Evolutionary conservation across 257 asterid genomes (phyloP), one percentile per base, ranked within the genome.

Genomic region (Petunia secreta): DNA sequence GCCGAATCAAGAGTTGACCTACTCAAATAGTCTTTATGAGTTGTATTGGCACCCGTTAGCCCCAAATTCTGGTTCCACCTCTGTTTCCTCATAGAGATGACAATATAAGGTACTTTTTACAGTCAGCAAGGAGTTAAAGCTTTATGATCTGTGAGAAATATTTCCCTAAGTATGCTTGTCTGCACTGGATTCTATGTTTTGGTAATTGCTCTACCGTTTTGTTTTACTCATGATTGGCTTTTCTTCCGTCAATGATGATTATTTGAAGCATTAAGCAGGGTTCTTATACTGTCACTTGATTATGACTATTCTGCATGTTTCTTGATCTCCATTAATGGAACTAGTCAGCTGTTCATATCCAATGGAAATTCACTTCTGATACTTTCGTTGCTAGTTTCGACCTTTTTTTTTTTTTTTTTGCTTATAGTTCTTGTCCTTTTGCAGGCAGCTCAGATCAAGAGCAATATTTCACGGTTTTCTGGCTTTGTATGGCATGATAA

Each of bases 401-500:
- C 16, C 9, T 62, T 54, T 80, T 55, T 44, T 78, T 69, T 37
- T 54, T 34, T 69, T 37, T 54, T 34, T 57, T 75, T 79, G 68
- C 79, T 74, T 60, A 78, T 75, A 8, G 81, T 54, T 81, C 73
- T 62, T 63, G 57, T 78, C 75, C 50, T 79, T 25, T 88, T 40
- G 75, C 92, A 96, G 99, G 98, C 95, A 50, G 90, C 93, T 87
- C 93, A 91, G 86, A 69, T 92, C 81, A 96, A 92, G 89, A 85
- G 52, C 83, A 91, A 96, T 69, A 88, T 96, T 50, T 90, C 91
- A 58, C 91, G 92, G 77, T 96, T 94, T 88, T 96, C 99, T 80
- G 98, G 99, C 74, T 91, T 94, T 41, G 97, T 92, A 65, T 96
- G 98, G 97, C 94, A 86, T 90, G 95, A 82, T 78, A 88, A 94